Conservation (phyloP, 179 eudicot species). For the Silene vulgaris region DNA sequence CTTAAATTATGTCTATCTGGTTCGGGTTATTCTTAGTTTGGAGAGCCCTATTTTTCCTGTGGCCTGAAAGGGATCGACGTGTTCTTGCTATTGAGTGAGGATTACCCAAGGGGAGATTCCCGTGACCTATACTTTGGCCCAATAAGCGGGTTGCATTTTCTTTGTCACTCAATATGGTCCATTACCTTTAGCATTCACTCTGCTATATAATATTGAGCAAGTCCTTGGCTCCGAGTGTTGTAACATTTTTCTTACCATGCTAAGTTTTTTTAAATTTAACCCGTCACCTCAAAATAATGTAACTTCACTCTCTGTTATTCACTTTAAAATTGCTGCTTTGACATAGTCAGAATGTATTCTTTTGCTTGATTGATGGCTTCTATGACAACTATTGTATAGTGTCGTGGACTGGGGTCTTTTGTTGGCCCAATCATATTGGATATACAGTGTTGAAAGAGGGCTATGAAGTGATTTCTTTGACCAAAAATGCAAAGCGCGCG, state of each 20-base stretch:
- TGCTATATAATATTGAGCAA: background rate
- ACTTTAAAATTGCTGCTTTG: background rate
- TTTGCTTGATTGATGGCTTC: background rate
- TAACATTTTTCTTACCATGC: background rate
- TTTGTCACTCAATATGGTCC: constrained; percentile 7
- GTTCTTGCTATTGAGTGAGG: background rate
- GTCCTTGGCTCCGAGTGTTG: background rate
- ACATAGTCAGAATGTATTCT: background rate
- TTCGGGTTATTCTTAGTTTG: background rate
- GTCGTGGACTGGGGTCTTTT: background rate
- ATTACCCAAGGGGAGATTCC: constrained; percentile 3
- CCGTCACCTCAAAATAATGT: background rate
- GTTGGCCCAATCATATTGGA: background rate
- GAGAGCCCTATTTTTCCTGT: background rate
- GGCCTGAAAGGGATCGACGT: background rate
- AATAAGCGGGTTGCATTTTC: background rate
- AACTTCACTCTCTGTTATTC: background rate
- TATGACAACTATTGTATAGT: background rate
- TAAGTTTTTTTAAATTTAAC: background rate
- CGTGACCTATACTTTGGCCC: background rate
- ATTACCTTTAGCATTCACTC: background rate
- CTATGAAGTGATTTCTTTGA: background rate
- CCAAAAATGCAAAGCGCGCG: background rate
- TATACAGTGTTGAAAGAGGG: background rate
- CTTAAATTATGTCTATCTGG: background rate